These are phyloP conservation scores for Azolla pinnata DNA, from an alignment of 75 land plant species.

Conservation along the genomic window DNA sequence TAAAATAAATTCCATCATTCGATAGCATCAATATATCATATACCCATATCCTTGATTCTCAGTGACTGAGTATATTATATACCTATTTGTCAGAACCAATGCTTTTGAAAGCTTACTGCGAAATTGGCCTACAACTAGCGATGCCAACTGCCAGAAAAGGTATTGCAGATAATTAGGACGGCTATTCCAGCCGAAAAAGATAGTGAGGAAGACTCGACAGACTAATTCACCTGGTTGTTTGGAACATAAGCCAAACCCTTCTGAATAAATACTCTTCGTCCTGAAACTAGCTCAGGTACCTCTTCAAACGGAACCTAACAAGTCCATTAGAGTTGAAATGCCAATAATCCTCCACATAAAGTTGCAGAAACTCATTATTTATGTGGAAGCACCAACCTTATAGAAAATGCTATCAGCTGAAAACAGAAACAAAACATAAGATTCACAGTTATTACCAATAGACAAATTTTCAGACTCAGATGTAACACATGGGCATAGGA, in stretches of 20 bases:
- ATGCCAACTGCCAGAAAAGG: conserved; percentile 35
- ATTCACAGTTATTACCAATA: too few relatives aligned
- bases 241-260: conserved; percentile 86
- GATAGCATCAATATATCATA: background rate
- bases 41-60: background rate
- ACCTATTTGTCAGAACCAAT: conserved; percentile 77
- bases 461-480: too few relatives aligned
- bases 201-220: too few relatives aligned
- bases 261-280: conserved; percentile 51
- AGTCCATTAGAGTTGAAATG: background rate
- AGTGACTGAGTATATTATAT: background rate
- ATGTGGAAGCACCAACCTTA: conserved; percentile 46
- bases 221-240: conserved; percentile 45
- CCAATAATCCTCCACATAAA: background rate
- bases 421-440: too few relatives aligned
- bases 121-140: conserved; percentile 64
- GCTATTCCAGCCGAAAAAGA: background rate
- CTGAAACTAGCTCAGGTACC: conserved; percentile 82
- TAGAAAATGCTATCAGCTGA: conserved; percentile 60
- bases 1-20: background rate
- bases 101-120: conserved; percentile 72
- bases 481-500: too few relatives aligned
- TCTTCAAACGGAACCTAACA: conserved; percentile 92
- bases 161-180: background rate
- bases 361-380: background rate